Evolutionary conservation across 2,329 filamentous ascomycete genomes (phyloP), one percentile per base, ranked within the genome.

Genomic region (Clarireedia hainanense): DNA sequence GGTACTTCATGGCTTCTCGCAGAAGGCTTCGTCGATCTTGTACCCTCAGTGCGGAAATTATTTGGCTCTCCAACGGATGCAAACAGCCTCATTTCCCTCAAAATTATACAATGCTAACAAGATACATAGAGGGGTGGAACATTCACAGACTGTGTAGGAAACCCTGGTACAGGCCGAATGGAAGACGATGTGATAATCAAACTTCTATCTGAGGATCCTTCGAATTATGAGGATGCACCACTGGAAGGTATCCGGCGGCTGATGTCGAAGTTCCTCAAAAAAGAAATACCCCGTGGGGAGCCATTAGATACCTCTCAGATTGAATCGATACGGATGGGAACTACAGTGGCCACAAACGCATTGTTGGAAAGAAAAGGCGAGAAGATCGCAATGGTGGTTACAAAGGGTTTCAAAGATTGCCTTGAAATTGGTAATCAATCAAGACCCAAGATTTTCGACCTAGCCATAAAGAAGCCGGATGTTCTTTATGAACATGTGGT

Each of bases 271-370:
- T 95, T 95, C 70, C 82, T 84, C 2, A 78, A 80, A 53, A 78
- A 80, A 57, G 85, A 92, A 4, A 91, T 95, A 46, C 88, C 89
- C 3, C 84, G 91, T 48, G 90, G 89, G 26, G 77, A 91, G 68
- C 76, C 87, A 1, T 75, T 96, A 7, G 90, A 96, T 70, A 96
- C 91, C 1, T 81, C 84, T 17, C 74, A 84, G 66, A 95, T 96
- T 64, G 89, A 94, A 64, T 91, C 88, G 55, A 96, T 96, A 69
- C 86, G 91, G 48, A 96, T 96, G 91, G 91, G 91, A 46, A 96
- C 91, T 1, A 96, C 91, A 0, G 91, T 96, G 12, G 91, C 91
- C 9, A 96, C 91, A 0, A 96, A 96, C 70, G 91, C 91, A 0
- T 73, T 96, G 55, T 77, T 96, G 2, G 91, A 96, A 71, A 78